phyloP scores from a whole-genome alignment of 805 yeast species.

The Ogataea pilisensis region DNA sequence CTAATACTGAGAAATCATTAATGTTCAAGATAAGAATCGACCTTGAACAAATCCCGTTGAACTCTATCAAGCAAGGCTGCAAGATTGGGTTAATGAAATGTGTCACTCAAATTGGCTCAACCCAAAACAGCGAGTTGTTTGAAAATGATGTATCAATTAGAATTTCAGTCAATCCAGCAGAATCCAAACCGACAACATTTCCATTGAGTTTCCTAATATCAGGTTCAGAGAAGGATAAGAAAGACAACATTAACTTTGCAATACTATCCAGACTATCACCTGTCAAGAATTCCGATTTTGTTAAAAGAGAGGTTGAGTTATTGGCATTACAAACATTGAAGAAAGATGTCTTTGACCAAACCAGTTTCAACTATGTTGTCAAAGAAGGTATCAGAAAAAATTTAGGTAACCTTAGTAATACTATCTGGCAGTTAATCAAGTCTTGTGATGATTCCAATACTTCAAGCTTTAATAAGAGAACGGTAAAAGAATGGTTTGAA shows the following conservation, averaged over 20 bases:
- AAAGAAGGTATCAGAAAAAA: constrained; percentile 19
- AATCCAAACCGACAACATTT: constrained; percentile 7
- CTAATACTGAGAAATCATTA: constrained; percentile 20
- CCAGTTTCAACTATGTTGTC: constrained; percentile 6
- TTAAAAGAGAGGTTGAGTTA: constrained; percentile 35
- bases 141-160: constrained; percentile 9
- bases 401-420: constrained; percentile 14
- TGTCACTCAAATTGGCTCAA: constrained; percentile 5
- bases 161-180: constrained; percentile 3
- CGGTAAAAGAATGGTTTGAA: constrained; percentile 23
- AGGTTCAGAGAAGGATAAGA: constrained; percentile 11
- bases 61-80: constrained; percentile 13
- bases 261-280: constrained; percentile 30
- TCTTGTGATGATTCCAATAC: constrained; percentile 22
- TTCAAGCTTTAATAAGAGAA: constrained; percentile 14
- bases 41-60: constrained; percentile 11
- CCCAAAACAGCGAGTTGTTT: constrained; percentile 2
- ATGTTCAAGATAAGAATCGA: constrained; percentile 24
- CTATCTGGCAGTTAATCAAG: constrained; percentile 24
- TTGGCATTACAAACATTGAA: constrained; percentile 23
- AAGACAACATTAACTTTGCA: constrained; percentile 18
- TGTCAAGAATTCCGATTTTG: constrained; percentile 32
- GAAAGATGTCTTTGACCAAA: constrained; percentile 12
- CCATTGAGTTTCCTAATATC: constrained; percentile 22
- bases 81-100: constrained; percentile 11